phyloP scores from a whole-genome alignment of 169 alveolate genomes.

The Neospora caninum region DNA sequence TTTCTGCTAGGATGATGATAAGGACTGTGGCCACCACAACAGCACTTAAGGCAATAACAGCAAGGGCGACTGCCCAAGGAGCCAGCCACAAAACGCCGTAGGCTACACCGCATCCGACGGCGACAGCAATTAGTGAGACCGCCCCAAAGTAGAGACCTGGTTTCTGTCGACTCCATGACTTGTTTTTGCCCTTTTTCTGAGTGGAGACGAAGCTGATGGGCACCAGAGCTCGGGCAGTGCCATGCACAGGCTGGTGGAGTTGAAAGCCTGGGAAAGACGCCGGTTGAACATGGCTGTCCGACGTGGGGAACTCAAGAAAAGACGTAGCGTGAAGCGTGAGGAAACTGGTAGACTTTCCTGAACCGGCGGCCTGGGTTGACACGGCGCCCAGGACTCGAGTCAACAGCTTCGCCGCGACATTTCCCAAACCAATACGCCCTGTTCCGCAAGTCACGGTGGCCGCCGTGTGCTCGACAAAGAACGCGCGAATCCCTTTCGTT shows the following conservation, averaged over 20 bases:
- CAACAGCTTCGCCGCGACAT: background rate
- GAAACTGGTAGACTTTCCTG: background rate
- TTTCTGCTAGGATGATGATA: background rate
- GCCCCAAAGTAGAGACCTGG: background rate
- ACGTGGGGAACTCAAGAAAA: background rate
- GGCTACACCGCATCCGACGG: background rate
- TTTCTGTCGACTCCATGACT: background rate
- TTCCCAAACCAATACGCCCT: background rate
- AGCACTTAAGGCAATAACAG: background rate
- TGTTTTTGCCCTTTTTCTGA: background rate
- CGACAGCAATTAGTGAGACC: background rate
- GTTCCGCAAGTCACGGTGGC: background rate
- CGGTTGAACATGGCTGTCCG: background rate
- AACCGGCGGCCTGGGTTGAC: too few species aligned
- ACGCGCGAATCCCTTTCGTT: background rate
- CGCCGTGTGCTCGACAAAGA: background rate
- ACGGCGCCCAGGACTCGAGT: too few species aligned
- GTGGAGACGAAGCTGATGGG: background rate
- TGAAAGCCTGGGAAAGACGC: background rate
- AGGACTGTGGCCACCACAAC: background rate
- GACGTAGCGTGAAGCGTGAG: too few species aligned
- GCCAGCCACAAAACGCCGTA: background rate
- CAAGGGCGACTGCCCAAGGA: slow-evolving; percentile 6
- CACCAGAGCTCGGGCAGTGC: background rate
- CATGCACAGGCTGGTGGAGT: background rate